phyloP scores from a whole-genome alignment of 1,139 yeast genomes.

The Geotrichum fermentans region DNA sequence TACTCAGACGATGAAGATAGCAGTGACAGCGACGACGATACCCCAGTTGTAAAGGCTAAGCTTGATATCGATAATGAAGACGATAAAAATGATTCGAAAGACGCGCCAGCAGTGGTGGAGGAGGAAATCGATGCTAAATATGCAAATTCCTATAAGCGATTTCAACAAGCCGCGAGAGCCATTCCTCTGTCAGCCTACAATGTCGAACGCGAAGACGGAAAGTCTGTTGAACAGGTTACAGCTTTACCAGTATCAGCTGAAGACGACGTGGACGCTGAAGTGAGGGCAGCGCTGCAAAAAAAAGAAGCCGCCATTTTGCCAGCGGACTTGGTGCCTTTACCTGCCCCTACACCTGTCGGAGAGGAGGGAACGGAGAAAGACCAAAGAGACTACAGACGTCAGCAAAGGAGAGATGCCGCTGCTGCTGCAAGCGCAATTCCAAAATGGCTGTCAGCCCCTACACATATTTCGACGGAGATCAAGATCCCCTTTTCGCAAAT shows the following conservation, averaged over 20 bases:
- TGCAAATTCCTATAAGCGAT: slow-evolving; percentile 21
- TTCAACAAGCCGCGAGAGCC: slow-evolving; percentile 21
- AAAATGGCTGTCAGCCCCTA: slow-evolving; percentile 66
- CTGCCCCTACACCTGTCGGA: slow-evolving; percentile 7
- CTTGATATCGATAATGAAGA: neutral
- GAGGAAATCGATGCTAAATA: slow-evolving; percentile 20
- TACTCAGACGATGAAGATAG: slow-evolving; percentile 22
- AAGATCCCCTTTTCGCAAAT: slow-evolving; percentile 32
- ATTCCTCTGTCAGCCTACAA: slow-evolving; percentile 19
- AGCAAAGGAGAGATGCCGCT: slow-evolving; percentile 37
- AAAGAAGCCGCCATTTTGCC: slow-evolving; percentile 18
- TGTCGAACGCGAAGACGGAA: slow-evolving; percentile 8
- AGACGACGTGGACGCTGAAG: slow-evolving; percentile 15
- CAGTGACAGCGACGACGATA: slow-evolving; percentile 7
- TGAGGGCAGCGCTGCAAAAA: slow-evolving; percentile 10
- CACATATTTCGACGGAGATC: slow-evolving; percentile 41
- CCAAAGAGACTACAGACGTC: neutral
- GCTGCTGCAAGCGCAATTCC: slow-evolving; percentile 24
- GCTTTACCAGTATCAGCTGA: slow-evolving; percentile 11
- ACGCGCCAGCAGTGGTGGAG: slow-evolving; percentile 10
- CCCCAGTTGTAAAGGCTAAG: neutral
- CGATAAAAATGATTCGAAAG: slow-evolving; percentile 10
- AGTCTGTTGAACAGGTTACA: slow-evolving; percentile 1
- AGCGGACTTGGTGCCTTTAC: slow-evolving; percentile 18
- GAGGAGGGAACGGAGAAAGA: neutral